Percentiles rank a stretch among this genome's conserved stretches.
Conservation (phyloP, 2,329 filamentous ascomycete species). For the Cordyceps pruinosa region DNA sequence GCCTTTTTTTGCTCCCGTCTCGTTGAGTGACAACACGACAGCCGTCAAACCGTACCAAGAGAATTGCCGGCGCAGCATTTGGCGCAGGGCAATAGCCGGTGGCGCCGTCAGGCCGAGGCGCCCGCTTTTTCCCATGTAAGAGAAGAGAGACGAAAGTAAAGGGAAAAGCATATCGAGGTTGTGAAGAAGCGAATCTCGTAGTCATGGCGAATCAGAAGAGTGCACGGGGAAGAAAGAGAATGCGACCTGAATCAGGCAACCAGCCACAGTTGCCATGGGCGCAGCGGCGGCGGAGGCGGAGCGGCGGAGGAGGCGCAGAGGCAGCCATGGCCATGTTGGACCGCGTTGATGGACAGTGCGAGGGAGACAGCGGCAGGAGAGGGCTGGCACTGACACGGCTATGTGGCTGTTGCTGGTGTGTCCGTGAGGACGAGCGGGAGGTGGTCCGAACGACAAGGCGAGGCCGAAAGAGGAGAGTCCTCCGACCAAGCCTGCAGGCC, state of each 20-base stretch:
- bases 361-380: neutral
- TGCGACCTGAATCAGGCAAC: neutral
- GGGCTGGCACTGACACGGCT: neutral
- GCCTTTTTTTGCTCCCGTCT: no score
- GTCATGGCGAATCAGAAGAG: neutral
- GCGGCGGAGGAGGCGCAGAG: no score
- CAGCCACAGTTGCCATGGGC: no score
- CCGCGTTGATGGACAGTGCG: no score
- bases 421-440: neutral
- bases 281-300: neutral
- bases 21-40: no score
- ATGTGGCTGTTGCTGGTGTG: neutral
- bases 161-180: no score
- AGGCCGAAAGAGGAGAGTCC: constrained; percentile 1
- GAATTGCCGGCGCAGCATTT: no score
- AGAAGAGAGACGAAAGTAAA: neutral
- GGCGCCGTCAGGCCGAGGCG: no score
- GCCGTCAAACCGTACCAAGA: no score
- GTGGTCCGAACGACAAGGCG: neutral
- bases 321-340: no score
- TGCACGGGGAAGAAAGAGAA: neutral
- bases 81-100: no score
- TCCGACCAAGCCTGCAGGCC: neutral
- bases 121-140: no score
- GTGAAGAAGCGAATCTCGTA: neutral